Evolutionary conservation across 2,329 filamentous ascomycete species (phyloP), one percentile per base, ranked within the genome.

Genomic region (Cladophialophora chaetospira): DNA sequence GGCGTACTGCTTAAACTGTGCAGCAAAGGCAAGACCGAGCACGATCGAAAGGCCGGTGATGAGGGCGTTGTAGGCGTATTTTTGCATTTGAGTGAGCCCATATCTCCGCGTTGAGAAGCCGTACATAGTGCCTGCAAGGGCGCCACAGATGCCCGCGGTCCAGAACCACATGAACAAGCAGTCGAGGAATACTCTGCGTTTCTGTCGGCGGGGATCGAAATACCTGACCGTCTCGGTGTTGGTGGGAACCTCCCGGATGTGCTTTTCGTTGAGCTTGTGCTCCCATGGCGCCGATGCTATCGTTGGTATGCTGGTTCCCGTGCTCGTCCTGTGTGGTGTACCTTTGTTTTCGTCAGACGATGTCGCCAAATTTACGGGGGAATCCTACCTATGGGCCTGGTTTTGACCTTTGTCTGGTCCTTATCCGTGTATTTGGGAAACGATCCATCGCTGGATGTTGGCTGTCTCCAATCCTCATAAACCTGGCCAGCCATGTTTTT

Each of bases 1-100:
- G 31, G 55, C 55, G 33, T 60, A 62, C 38, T 60, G 53, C 38
- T 58, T 62, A 42, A 62, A 60, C 36, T 58, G 51, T 8, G 57
- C 52, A 10, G 56, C 56, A 43, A 62, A 58, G 10, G 45, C 46
- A 9, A 60, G 51, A 40, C 57, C 60, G 21, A 62, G 52, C n/a
- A 54, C 17, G 42, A 62, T 57, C 15, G 60, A 62, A 4, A 60
- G 40, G 2, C 52, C 57, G 1, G 60, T 62, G 43, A 60, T 48
- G 11, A 60, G 44, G 23, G 60, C 52, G 35, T 62, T 62, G 48
- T 57, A 57, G 17, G 31, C 55, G 46, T 58, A 61, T 21, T 58
- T 56, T n/a, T 61, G 59, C 21, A 13, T 52, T 26, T 49, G 38
- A 13, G 40, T 56, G 21, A 53, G 49, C 5, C 53, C 44, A 3